Base-by-base conservation (phyloP, 2,329 filamentous ascomycete genomes). In the Penicillium oxalicum region DNA sequence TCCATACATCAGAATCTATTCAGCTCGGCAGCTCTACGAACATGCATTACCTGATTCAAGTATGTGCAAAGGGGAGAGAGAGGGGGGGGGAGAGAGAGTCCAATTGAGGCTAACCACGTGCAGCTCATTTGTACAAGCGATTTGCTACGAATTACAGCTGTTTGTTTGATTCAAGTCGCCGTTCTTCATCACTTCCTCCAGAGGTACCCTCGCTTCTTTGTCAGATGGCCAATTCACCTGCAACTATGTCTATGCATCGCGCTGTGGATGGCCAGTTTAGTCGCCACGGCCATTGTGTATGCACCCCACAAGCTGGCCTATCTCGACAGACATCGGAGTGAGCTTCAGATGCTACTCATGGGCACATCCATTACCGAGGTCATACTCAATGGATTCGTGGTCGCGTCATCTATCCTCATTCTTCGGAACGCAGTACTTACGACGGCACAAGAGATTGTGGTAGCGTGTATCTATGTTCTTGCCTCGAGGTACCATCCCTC, bases 261-360 rank as follows among this genome's bases (percentile, higher is more conserved):
- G 1, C 48, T 60, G 8, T 55, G 54, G 46, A 24, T 51, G 25
- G 52, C 50, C 45, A 49, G 49, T n/a, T 48, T 53, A 3, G 45
- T 58, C 25, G 56, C 52, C 25, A 55, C 48, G 5, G 52, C 51
- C 7, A 55, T 60, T 37, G 25, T 54, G 35, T 60, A 56, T 32
- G 47, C 35, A 1, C 57, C 57, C 7, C 40, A 47, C 5, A 42
- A 48, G 54, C 40, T 51, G 6, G 11, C 47, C 13, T 35, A 51
- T 24, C 18, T 41, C 1, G 33, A 43, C 2, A 56, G 56, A 3
- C 41, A 53, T 39, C 56, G 56, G 7, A 44, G 52, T 11, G 36
- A 56, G 29, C 50, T 45, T 9, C 37, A 54, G n/a, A 49, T 43
- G 47, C 27, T 60, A 1, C 48, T 49, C 36, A 47, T 49, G 3